phyloP scores from a whole-genome alignment of 768 basidiomycete genomes.

The Mycena galericulata region DNA sequence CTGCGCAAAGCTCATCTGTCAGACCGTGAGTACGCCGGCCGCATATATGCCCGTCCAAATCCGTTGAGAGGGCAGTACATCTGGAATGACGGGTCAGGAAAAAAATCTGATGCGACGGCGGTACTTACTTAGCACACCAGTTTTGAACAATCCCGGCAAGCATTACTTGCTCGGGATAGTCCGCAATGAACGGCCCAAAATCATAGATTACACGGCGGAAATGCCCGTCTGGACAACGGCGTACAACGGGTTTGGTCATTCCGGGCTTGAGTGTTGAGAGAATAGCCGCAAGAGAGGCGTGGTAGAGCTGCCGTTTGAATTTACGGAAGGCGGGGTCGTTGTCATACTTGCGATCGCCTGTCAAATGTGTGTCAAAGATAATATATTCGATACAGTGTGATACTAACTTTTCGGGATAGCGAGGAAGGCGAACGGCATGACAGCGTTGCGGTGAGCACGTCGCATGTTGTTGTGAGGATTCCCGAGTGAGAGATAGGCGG shows the following conservation, averaged over 20 bases:
- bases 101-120: background rate
- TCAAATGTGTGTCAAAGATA: too few species aligned
- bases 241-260: background rate
- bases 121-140: background rate
- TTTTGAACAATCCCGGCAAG: background rate
- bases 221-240: background rate
- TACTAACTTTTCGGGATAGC: too few species aligned
- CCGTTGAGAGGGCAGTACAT: too few species aligned
- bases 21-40: background rate
- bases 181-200: too few species aligned
- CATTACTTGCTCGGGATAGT: too few species aligned
- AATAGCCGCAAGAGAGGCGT: background rate
- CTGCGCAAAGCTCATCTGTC: background rate
- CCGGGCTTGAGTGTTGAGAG: background rate
- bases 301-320: constrained; percentile 3
- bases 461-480: constrained; percentile 38
- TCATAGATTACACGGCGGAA: background rate
- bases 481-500: constrained; percentile 38
- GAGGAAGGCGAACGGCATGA: too few species aligned
- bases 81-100: background rate
- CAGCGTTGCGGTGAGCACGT: too few species aligned
- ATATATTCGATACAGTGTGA: too few species aligned
- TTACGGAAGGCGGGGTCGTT: background rate
- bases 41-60: background rate
- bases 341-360: background rate